These are phyloP conservation scores for Epichloe gansuensis DNA, from an alignment of 2,329 filamentous ascomycete species.

Conservation along the genomic window DNA sequence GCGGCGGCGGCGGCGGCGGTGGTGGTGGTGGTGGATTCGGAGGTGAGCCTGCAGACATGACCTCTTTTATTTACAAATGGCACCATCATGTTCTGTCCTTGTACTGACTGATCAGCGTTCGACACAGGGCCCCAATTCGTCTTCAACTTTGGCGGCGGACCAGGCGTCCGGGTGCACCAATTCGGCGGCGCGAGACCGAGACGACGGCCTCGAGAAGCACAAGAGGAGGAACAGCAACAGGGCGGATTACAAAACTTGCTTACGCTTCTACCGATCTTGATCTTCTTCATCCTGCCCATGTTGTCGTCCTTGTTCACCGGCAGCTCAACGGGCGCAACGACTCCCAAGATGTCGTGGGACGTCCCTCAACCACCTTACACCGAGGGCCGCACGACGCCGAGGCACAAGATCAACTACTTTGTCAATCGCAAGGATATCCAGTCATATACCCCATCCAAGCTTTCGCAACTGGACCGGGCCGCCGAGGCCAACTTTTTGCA, in stretches of 20 bases:
- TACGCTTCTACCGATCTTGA: constrained; percentile 73
- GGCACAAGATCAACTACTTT: constrained; percentile 69
- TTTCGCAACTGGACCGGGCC: constrained; percentile 60
- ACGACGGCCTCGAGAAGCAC: constrained; percentile 57
- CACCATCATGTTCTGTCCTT: background rate
- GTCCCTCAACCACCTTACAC: constrained; percentile 59
- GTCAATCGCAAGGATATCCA: constrained; percentile 69
- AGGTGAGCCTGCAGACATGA: constrained; percentile 17
- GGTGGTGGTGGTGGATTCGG: constrained; percentile 47
- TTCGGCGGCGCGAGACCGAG: constrained; percentile 75
- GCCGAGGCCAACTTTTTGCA: constrained; percentile 66
- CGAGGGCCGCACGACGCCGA: constrained; percentile 56
- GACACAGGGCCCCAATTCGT: constrained; percentile 79
- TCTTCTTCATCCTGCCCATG: constrained; percentile 79
- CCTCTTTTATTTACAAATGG: no score
- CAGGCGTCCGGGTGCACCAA: constrained; percentile 87
- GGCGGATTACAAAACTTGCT: constrained; percentile 49
- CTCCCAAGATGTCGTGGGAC: constrained; percentile 70
- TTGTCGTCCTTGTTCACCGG: constrained; percentile 68
- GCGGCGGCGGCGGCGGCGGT: constrained; percentile 56
- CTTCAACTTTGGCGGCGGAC: constrained; percentile 87
- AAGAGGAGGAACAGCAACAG: constrained; percentile 36
- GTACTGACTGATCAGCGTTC: constrained; percentile 38
- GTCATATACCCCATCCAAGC: constrained; percentile 55
- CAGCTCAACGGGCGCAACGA: constrained; percentile 24